Evolutionary conservation across 139 green algal genomes (phyloP).

Genomic region (Dunaliella sp.): DNA sequence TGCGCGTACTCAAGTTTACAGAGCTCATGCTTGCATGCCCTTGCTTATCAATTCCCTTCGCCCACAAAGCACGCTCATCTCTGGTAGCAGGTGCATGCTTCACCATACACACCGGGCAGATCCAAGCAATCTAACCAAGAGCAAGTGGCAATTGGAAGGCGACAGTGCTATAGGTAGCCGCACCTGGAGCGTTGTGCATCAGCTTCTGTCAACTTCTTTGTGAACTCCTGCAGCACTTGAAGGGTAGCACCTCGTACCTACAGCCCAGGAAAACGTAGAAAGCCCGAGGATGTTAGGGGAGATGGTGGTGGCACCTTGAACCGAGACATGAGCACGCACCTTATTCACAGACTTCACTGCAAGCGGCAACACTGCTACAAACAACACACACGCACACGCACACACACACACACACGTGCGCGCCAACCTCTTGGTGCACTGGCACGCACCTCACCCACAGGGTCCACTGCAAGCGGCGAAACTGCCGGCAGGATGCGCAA

Average conservation of each 20-base stretch:
- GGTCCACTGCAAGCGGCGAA: constrained; percentile 77
- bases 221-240: constrained; percentile 52
- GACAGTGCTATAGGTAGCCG: too few relatives aligned
- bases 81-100: too few relatives aligned
- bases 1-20: too few relatives aligned
- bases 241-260: constrained; percentile 9
- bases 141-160: too few relatives aligned
- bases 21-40: too few relatives aligned
- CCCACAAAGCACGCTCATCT: too few relatives aligned
- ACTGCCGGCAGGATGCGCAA: constrained; percentile 75
- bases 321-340: background rate
- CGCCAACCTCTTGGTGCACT: background rate
- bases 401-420: too few relatives aligned
- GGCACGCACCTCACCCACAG: constrained; percentile 58
- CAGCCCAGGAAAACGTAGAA: background rate
- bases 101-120: too few relatives aligned
- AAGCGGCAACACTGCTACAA: background rate
- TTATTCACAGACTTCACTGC: background rate
- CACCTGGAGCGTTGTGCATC: constrained; percentile 21
- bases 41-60: too few relatives aligned
- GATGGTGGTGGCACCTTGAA: background rate
- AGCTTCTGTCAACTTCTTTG: constrained; percentile 34
- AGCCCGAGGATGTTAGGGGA: background rate
- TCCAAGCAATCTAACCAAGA: too few relatives aligned
- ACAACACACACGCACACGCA: background rate